phyloP scores from a whole-genome alignment of 768 basidiomycete genomes.

The Crepidotus variabilis region DNA sequence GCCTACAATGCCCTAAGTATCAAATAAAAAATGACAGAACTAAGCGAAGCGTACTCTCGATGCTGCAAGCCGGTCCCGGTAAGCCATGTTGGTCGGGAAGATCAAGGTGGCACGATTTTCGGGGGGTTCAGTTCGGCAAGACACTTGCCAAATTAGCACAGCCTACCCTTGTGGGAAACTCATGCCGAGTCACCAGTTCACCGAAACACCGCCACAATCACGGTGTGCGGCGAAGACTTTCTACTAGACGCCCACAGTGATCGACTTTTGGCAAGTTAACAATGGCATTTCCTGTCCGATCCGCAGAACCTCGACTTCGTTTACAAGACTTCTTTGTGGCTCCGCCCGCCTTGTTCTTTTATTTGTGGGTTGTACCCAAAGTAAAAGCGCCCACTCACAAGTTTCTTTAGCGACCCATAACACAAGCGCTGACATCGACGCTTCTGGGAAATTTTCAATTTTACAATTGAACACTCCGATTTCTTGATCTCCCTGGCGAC shows the following conservation, averaged over 20 bases:
- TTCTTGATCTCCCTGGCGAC: background rate
- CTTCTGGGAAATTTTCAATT: background rate
- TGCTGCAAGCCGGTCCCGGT: slow-evolving; percentile 36
- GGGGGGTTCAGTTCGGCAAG: background rate
- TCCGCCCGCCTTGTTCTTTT: background rate
- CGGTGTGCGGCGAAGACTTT: background rate
- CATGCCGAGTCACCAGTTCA: background rate
- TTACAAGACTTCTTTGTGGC: background rate
- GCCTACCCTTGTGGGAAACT: background rate
- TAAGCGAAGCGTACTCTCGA: slow-evolving; percentile 24
- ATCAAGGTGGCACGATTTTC: background rate
- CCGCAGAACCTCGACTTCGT: background rate
- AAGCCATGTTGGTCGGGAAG: slow-evolving; percentile 18
- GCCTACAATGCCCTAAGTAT: slow-evolving; percentile 21
- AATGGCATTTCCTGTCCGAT: background rate
- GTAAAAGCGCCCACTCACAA: background rate
- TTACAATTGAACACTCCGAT: background rate
- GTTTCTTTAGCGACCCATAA: background rate
- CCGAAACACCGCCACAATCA: background rate
- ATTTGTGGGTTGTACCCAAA: background rate
- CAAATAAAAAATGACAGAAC: background rate
- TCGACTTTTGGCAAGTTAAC: background rate
- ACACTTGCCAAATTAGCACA: background rate
- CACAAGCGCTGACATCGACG: background rate
- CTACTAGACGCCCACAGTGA: background rate